These are phyloP conservation scores for Talaromyces sp. DNA, from an alignment of 2,329 filamentous ascomycete genomes.

Conservation along the genomic window DNA sequence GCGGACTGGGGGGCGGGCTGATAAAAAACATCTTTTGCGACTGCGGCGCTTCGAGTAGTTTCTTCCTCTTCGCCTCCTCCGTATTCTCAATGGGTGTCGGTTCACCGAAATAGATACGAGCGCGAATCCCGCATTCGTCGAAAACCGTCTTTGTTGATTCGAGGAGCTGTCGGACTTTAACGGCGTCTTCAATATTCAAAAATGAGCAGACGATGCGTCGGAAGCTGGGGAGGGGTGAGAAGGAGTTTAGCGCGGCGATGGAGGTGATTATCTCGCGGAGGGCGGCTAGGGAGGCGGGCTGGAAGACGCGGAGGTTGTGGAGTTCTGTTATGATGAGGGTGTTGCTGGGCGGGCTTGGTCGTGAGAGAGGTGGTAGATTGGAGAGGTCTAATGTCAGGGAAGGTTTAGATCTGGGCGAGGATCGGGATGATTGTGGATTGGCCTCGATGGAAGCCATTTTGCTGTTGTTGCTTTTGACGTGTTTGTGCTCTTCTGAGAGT, in stretches of 20 bases:
- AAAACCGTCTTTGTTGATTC: slow-evolving; percentile 25
- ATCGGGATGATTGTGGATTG: slow-evolving; percentile 20
- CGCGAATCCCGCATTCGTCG: slow-evolving; percentile 25
- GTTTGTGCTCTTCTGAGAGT: slow-evolving; percentile 4
- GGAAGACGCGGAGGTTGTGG: slow-evolving; percentile 46
- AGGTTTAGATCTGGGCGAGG: slow-evolving; percentile 30
- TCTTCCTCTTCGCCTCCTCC: slow-evolving; percentile 32
- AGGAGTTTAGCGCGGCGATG: slow-evolving; percentile 47
- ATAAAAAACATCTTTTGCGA: slow-evolving; percentile 65
- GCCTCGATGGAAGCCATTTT: slow-evolving; percentile 22
- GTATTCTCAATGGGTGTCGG: slow-evolving; percentile 46
- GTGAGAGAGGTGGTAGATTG: slow-evolving; percentile 43
- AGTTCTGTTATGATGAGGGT: slow-evolving; percentile 52
- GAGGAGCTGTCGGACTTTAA: slow-evolving; percentile 43
- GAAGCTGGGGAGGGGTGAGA: slow-evolving; percentile 50
- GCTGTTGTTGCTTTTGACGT: not conserved
- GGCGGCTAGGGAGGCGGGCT: slow-evolving; percentile 41
- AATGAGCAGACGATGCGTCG: slow-evolving; percentile 52
- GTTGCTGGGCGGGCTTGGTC: slow-evolving; percentile 48
- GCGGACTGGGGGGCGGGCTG: slow-evolving; percentile 60
- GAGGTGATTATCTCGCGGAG: slow-evolving; percentile 44
- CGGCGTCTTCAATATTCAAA: slow-evolving; percentile 40
- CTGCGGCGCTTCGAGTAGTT: slow-evolving; percentile 55
- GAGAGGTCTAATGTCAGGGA: slow-evolving; percentile 47
- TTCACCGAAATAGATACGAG: slow-evolving; percentile 53